Conservation (phyloP, 2,329 filamentous ascomycete genomes). For the Paecilomyces sp. region DNA sequence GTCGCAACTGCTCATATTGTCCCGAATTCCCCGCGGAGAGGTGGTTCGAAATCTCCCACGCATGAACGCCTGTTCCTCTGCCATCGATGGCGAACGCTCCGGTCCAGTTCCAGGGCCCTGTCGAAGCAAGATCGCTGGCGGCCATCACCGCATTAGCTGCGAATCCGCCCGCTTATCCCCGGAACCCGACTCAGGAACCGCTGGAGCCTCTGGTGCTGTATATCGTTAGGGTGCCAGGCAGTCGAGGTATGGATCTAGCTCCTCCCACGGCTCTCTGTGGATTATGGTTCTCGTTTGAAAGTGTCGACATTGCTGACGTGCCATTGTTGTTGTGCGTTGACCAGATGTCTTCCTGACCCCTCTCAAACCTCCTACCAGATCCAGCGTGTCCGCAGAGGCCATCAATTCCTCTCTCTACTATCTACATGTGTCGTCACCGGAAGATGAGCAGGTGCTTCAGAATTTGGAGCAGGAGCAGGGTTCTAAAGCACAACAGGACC, state of each 20-base stretch:
- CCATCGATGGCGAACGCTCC: background rate
- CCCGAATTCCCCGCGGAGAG: background rate
- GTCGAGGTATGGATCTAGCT: constrained; percentile 55
- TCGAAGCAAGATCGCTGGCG: constrained; percentile 79
- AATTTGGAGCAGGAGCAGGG: constrained; percentile 14
- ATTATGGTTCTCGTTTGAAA: constrained; percentile 3
- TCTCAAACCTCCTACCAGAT: constrained; percentile 75
- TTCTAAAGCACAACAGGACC: background rate
- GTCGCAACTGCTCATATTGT: background rate
- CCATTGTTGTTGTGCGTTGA: background rate
- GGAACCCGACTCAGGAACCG: constrained; percentile 62
- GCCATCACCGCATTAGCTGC: constrained; percentile 72
- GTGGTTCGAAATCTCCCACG: background rate
- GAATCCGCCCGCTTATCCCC: constrained; percentile 79
- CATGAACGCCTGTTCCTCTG: background rate
- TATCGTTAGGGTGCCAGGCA: constrained; percentile 87
- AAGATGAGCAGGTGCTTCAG: constrained; percentile 42
- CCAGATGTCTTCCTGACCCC: constrained; percentile 87
- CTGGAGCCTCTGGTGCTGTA: constrained; percentile 75
- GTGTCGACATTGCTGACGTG: background rate
- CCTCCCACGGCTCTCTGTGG: constrained; percentile 4
- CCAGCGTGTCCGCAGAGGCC: constrained; percentile 77
- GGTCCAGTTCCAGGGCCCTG: constrained; percentile 20
- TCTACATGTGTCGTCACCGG: constrained; percentile 66
- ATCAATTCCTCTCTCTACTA: constrained; percentile 87